Base-by-base conservation (phyloP, 2,329 filamentous ascomycete species). In the Nakataea oryzae region DNA sequence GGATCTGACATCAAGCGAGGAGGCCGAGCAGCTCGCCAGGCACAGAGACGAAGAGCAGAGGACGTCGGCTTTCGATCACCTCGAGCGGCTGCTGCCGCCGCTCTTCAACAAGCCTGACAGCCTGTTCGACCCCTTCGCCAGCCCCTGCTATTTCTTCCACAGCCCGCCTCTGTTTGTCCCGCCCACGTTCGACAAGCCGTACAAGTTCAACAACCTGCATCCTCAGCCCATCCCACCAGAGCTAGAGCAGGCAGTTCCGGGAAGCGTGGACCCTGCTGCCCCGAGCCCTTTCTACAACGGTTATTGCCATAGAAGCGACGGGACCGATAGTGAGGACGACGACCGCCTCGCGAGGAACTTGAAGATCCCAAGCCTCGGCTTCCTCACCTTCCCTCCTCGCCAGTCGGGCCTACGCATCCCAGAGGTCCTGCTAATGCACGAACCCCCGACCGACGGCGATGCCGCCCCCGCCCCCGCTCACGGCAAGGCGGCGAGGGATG, bases 121-220 rank as follows among this genome's bases (percentile, higher is more conserved):
- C 63, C 70, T 85, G 32, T 86, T 87, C 64, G 85, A 88, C 66
- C 71, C 81, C 0, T 87, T 87, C 69, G 82, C 78, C 6, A 86
- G 82, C 63, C 78, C 85, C 0, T 75, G 76, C 60, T 74, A 87
- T 1, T 81, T 87, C 67, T 86, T 87, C 66, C 81, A 81, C 60
- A 80, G 76, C 0, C 71, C 84, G 0, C 81, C 79, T 0, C 63
- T 83, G 6, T 66, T 73, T 0, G 72, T 79, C 0, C 81, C 82
- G 0, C 71, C 71, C 1, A 74, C 75, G 2, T 84, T 85, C 65
- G 56, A 62, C 58, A 41, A 24, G 47, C 7, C 57, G 12, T 26
- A 60, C 8, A 2, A 58, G 2, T 32, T 62, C 3, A 12, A 21
- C 57, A n/a, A n/a, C n/a, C n/a, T n/a, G n/a, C n/a, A n/a, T n/a